Percentiles rank a stretch among this genome's conserved stretches.
Conservation (phyloP, 805 yeast species). For the Lipomyces orientalis region DNA sequence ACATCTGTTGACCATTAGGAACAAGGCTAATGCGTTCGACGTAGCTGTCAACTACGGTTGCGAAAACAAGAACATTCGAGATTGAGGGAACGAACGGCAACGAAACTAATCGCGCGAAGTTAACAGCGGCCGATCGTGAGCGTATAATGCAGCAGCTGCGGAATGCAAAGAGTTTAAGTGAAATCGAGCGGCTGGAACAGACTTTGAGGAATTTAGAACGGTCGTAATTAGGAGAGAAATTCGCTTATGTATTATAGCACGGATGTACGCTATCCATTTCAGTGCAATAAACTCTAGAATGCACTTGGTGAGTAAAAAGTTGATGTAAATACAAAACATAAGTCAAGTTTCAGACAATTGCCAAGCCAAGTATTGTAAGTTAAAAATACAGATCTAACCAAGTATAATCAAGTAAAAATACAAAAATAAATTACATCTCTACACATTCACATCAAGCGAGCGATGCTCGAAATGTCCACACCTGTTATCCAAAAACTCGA, state of each 20-base stretch:
- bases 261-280: neutral
- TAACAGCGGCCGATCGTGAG: conserved; percentile 61
- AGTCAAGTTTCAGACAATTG: no score
- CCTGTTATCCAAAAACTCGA: neutral
- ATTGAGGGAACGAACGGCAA: conserved; percentile 43
- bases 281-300: neutral
- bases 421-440: no score
- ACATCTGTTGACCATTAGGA: neutral
- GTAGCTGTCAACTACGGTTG: conserved; percentile 11
- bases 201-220: conserved; percentile 15
- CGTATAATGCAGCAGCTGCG: conserved; percentile 60
- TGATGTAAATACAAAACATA: neutral
- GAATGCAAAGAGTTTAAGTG: conserved; percentile 71
- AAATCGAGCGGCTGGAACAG: conserved; percentile 72
- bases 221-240: neutral
- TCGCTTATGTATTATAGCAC: neutral
- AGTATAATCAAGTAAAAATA: no score
- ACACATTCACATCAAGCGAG: neutral
- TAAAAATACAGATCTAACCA: no score
- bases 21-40: neutral
- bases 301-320: neutral
- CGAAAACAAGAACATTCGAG: conserved; percentile 17
- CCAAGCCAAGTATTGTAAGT: no score
- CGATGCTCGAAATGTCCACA: neutral
- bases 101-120: conserved; percentile 42